These are phyloP conservation scores for Phylloporus scabripes DNA, from an alignment of 768 basidiomycete species.

Conservation along the genomic window DNA sequence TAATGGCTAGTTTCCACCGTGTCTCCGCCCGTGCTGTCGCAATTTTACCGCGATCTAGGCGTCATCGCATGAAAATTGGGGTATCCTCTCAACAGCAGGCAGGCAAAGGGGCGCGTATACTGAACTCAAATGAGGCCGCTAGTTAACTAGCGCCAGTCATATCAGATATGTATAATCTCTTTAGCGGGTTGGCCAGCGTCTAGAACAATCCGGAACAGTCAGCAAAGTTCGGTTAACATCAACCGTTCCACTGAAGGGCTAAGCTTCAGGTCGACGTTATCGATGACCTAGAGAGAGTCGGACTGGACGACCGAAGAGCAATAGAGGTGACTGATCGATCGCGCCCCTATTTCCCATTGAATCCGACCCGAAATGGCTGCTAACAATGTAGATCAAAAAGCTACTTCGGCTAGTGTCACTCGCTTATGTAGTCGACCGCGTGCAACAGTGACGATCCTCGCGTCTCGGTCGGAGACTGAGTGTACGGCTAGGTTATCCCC, in stretches of 20 bases:
- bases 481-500: neutral
- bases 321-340: neutral
- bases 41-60: constrained; percentile 14
- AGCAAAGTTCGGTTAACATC: too few relatives aligned
- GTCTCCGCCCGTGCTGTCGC: constrained; percentile 2
- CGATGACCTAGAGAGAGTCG: neutral
- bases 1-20: neutral
- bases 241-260: too few relatives aligned
- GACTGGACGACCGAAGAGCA: neutral
- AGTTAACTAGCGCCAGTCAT: neutral
- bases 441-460: neutral
- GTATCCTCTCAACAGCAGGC: neutral
- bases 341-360: neutral
- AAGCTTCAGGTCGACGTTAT: too few relatives aligned
- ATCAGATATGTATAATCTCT: neutral
- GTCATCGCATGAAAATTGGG: constrained; percentile 4
- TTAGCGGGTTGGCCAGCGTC: too few relatives aligned
- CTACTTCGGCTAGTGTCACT: neutral
- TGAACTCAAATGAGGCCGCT: neutral
- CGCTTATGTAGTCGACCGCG: neutral
- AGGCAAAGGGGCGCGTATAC: too few relatives aligned
- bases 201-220: too few relatives aligned
- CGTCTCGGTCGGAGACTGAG: neutral
- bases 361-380: neutral
- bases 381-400: neutral